Conservation (phyloP, 1,284 basidiomycete species). For the Boletellus deceptivus region DNA sequence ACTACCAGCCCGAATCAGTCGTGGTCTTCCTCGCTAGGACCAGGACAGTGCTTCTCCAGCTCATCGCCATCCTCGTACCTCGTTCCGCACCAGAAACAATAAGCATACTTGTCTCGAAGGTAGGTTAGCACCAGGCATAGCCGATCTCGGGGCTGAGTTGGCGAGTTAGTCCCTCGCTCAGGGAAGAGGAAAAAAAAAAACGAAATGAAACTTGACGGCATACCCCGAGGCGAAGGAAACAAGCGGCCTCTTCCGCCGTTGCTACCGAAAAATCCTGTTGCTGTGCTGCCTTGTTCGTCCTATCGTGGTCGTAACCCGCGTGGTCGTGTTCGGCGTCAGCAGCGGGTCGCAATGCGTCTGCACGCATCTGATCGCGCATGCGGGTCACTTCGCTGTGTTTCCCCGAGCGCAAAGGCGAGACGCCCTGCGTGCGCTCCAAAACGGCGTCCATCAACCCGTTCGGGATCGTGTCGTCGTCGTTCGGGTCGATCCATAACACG, state of each 20-base stretch:
- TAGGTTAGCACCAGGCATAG: constrained; percentile 68
- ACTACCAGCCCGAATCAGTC: constrained; percentile 45
- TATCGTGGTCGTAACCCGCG: constrained; percentile 23
- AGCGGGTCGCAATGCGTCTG: constrained; percentile 61
- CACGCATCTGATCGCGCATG: constrained; percentile 64
- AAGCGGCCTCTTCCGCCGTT: constrained; percentile 59
- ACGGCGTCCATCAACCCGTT: constrained; percentile 59
- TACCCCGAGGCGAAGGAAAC: constrained; percentile 69
- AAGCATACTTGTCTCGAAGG: constrained; percentile 65
- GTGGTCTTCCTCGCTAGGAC: constrained; percentile 73
- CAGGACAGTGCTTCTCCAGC: constrained; percentile 68
- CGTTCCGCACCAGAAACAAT: constrained; percentile 88
- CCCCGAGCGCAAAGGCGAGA: constrained; percentile 20
- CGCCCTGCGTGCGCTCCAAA: constrained; percentile 37
- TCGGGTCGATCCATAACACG: constrained; percentile 70
- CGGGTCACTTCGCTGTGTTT: constrained; percentile 44
- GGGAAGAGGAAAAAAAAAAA: neutral
- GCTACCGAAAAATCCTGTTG: constrained; percentile 48
- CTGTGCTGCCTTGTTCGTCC: constrained; percentile 11
- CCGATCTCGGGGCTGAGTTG: constrained; percentile 61
- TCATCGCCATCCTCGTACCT: constrained; percentile 64
- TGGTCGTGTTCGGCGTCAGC: constrained; percentile 30
- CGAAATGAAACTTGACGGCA: constrained; percentile 22
- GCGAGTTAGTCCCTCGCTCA: constrained; percentile 10
- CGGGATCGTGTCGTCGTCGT: constrained; percentile 63